Evolutionary conservation across 2,329 filamentous ascomycete genomes (phyloP).

Genomic region (Cladophialophora immunda): DNA sequence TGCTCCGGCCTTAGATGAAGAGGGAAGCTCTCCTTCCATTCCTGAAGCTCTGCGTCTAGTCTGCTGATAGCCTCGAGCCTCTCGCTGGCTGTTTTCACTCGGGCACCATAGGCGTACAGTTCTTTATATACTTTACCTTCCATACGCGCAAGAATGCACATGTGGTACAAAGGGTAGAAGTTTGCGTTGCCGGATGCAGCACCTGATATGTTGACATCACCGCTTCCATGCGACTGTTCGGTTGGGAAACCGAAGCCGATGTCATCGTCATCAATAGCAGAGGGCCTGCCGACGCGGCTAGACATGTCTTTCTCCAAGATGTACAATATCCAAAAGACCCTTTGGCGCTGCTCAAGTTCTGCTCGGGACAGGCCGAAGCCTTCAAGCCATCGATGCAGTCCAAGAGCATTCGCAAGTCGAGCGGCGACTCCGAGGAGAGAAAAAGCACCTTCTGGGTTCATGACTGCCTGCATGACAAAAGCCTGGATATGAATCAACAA

Average conservation of each 20-base stretch:
- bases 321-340: constrained; percentile 32
- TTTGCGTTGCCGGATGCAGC: background rate
- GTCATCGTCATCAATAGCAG: constrained; percentile 28
- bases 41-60: constrained; percentile 31
- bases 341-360: constrained; percentile 27
- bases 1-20: constrained; percentile 25
- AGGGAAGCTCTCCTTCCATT: constrained; percentile 28
- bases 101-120: constrained; percentile 20
- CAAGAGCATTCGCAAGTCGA: constrained; percentile 19
- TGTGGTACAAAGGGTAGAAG: constrained; percentile 25
- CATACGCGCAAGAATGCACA: constrained; percentile 24
- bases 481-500: constrained; percentile 11
- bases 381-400: constrained; percentile 26
- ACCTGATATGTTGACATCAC: constrained; percentile 18
- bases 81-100: constrained; percentile 20
- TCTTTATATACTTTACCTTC: constrained; percentile 24
- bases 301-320: constrained; percentile 28
- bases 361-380: constrained; percentile 26
- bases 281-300: constrained; percentile 23
- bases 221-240: background rate
- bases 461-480: constrained; percentile 17
- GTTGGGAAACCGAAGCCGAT: constrained; percentile 14
- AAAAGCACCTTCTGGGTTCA: constrained; percentile 26
- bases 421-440: constrained; percentile 20
- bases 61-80: constrained; percentile 26